A percentile compares a stretch with the other conserved stretches of the same genome.
Conservation (phyloP, 345 rosid species). For the Citrus inodora region DNA sequence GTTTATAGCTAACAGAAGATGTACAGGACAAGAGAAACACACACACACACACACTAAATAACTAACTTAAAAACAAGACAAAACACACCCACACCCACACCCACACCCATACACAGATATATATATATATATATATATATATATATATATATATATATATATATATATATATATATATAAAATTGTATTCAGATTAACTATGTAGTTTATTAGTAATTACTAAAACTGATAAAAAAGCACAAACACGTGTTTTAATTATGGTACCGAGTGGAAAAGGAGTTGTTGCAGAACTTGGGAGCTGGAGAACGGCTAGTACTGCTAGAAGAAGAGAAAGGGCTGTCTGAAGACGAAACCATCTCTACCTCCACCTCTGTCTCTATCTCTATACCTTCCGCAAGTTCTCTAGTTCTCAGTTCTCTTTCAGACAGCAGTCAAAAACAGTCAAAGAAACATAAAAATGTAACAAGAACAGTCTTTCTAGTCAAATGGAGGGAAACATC, state of each 20-base stretch:
- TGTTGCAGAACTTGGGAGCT: slow-evolving; percentile 32
- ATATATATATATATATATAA: too few species aligned
- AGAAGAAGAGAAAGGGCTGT: slow-evolving; percentile 22
- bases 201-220: neutral
- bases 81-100: neutral
- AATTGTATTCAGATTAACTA: too few species aligned
- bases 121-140: neutral
- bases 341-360: slow-evolving; percentile 31
- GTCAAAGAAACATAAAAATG: neutral
- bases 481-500: neutral
- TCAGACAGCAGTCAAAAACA: neutral
- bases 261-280: slow-evolving; percentile 55
- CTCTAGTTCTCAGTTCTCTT: neutral
- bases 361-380: neutral
- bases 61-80: neutral
- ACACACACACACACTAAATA: too few species aligned
- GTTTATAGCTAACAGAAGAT: neutral
- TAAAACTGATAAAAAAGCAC: neutral
- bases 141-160: too few species aligned
- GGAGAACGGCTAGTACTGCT: slow-evolving; percentile 27
- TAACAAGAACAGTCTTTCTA: neutral
- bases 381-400: neutral
- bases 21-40: neutral
- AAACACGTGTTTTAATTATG: neutral
- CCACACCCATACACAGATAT: too few species aligned